These are phyloP conservation scores for Strobilomyces dryophilus DNA, from an alignment of 768 basidiomycete species.

Conservation along the genomic window DNA sequence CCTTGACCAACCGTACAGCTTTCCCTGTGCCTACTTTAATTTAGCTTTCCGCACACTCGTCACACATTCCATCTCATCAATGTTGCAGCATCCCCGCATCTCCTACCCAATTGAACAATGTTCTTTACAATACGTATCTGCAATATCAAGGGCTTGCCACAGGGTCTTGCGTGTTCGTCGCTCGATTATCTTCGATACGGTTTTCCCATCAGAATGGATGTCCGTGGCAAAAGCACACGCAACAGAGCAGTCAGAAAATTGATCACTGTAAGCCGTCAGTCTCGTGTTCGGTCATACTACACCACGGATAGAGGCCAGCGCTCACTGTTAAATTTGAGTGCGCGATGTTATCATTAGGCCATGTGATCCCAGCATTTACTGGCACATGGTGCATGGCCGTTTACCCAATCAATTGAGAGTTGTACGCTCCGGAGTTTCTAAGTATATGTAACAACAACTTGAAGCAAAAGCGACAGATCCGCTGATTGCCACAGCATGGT, in stretches of 20 bases:
- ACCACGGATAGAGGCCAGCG: background rate
- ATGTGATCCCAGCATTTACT: background rate
- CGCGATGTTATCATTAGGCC: no score
- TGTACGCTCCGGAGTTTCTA: background rate
- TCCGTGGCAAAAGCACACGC: conserved; percentile 15
- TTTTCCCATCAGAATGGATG: conserved; percentile 13
- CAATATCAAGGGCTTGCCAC: conserved; percentile 30
- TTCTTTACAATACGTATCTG: conserved; percentile 33
- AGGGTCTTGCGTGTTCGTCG: conserved; percentile 18
- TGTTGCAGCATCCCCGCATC: conserved; percentile 45
- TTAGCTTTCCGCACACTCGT: conserved; percentile 28
- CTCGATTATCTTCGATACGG: background rate
- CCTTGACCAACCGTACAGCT: conserved; percentile 23
- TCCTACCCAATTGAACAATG: conserved; percentile 37
- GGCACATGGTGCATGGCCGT: background rate
- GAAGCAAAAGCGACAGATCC: background rate
- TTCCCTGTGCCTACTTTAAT: conserved; percentile 33
- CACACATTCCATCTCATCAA: conserved; percentile 33
- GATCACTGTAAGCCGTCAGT: no score
- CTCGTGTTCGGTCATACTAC: no score
- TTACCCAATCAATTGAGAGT: background rate
- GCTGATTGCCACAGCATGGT: no score
- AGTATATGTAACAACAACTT: background rate
- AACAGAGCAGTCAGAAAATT: background rate
- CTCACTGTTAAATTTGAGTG: no score